Conservation (phyloP, 148 eudicot genomes). For the Rhododendron vialii region DNA sequence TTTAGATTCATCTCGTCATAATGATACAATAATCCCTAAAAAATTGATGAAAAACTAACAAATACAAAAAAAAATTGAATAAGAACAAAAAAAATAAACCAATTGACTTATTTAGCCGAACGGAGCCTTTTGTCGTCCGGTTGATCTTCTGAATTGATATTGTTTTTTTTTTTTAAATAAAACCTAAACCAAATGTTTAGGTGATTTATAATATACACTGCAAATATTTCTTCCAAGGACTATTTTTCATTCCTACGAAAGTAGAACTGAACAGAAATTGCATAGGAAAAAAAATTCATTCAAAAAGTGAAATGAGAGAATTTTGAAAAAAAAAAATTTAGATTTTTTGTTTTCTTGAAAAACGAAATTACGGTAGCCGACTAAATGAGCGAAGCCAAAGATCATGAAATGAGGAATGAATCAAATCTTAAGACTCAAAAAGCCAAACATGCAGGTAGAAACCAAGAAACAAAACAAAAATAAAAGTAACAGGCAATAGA, state of each 20-base stretch:
- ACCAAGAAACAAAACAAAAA: background rate
- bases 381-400: background rate
- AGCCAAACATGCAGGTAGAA: background rate
- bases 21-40: no score
- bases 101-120: no score
- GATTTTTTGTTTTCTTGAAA: no score
- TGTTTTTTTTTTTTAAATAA: no score
- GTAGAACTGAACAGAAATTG: background rate
- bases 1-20: no score
- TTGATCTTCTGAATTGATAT: background rate
- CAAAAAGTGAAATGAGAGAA: background rate
- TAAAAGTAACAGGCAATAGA: background rate
- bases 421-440: background rate
- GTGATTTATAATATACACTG: background rate
- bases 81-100: no score
- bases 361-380: background rate
- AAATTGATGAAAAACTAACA: no score
- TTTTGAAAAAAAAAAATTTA: background rate
- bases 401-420: background rate
- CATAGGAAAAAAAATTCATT: background rate
- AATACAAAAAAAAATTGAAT: no score
- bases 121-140: background rate
- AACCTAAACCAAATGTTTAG: background rate
- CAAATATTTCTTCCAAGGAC: background rate
- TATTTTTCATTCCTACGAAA: no score